Base-by-base conservation (phyloP, 202 grass and related monocot species). In the Schoenoplectus tabernaemontani region DNA sequence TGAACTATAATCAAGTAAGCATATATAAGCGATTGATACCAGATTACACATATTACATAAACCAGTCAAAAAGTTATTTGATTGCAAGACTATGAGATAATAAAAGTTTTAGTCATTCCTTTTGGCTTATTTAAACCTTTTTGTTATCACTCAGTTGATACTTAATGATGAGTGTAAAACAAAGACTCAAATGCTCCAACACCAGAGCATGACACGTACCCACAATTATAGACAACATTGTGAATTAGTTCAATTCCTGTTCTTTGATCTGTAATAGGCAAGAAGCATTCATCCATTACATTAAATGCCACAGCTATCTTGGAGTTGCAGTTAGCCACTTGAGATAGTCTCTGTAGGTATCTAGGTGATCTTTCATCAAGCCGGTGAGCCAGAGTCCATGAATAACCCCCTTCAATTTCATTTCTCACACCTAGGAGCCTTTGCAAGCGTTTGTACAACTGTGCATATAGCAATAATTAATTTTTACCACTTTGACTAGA, bases 221-320 rank as follows among this genome's bases (percentile, higher is more conserved):
- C 89, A 58, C 91, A 97, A 72, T 97, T 97, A 90, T 94, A 97
- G 23, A 93, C 76, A 7, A 92, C 91, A 86, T 87, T 94, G 83
- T 93, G 91, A 86, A 97, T 90, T 68, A 97, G 85, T 85, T 97
- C 91, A 70, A 97, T 89, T 73, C 91, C 89, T 82, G 87, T 93
- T 92, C 89, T 88, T 60, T 88, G 83, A 78, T 97, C 89, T 7
- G 86, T 88, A 53, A 85, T 86, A 53, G 91, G 94, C 59, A 42
- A 65, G 83, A 97, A 97, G 51, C 94, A 97, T 77, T 97, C 94
- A 26, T 97, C 86, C 89, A 97, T 88, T 88, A 97, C 86, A 81
- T 86, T 82, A 64, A 92, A 87, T 78, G 94, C 91, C 85, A 97
- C 82, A 81, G 91, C 94, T 67, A 86, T 89, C 80, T 92, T 97